Base-by-base conservation (phyloP, 1,284 basidiomycete genomes). In the Naganishia liquefaciens region DNA sequence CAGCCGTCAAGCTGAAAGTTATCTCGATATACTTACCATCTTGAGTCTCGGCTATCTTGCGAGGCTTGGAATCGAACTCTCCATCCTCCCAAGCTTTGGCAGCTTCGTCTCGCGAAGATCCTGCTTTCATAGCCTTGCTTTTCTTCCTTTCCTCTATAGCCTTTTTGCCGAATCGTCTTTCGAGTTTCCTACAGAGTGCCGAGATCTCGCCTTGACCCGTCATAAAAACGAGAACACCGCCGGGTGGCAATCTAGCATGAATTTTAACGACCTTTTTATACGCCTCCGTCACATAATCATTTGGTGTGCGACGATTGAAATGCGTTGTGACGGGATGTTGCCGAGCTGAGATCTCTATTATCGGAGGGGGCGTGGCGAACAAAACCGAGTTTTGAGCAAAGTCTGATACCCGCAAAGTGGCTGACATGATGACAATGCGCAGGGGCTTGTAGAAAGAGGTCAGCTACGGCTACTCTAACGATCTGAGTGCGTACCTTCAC, bases 371-470 rank as follows among this genome's bases (percentile, higher is more conserved):
- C 0, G 81, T 82, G 0, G 86, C 69, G 79, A 99, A 99, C 2
- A 99, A 82, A 0, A 85, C 85, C 54, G 81, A 84, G 79, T 99
- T 99, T 68, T 89, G 86, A 0, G 89, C 88, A 73, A 99, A 99
- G 78, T 99, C 96, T 58, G 87, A 86, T 27, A 98, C 89, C 28
- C 94, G 90, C 6, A 99, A 84, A 0, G 96, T 99, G 1, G 96
- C 96, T 46, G 95, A 99, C 96, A 99, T 99, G 80, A 99, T 96
- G 68, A 99, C 86, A 47, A 99, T 82, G 13, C 96, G 87, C 7
- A 99, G 80, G 11, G 95, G 95, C 84, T 91, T 71, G 39, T 57
- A 5, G 21, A 21, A 11, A 44, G 57, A 1, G 52, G 50, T 62
- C 68, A 30, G 25, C 47, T 30, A 52, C n/a, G 30, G 51, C 27